Conservation (phyloP, 164 flowering plant genomes). For the Umbilicus rupestris region DNA sequence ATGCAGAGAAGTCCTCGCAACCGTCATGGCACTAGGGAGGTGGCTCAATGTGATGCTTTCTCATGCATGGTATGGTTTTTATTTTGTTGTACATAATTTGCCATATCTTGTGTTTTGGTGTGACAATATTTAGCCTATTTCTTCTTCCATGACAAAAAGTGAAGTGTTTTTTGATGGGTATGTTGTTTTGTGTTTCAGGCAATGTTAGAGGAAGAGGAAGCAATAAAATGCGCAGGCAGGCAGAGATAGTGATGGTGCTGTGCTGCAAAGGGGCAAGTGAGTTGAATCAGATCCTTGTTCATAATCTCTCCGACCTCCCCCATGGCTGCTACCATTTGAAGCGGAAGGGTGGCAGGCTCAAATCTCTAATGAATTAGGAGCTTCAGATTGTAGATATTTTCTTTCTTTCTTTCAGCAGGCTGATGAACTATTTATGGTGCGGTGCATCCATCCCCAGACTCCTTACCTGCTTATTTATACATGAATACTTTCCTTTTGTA, state of each 20-base stretch:
- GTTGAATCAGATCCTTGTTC: constrained; percentile 18
- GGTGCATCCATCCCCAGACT: too few species aligned
- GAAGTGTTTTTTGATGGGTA: neutral
- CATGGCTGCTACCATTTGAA: neutral
- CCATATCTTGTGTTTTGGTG: too few species aligned
- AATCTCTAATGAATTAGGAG: neutral
- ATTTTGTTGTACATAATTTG: neutral
- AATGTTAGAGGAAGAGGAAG: constrained; percentile 14
- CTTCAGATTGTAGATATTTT: neutral
- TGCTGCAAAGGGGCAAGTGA: constrained; percentile 29
- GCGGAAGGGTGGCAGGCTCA: neutral
- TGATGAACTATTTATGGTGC: too few species aligned
- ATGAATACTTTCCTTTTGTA: too few species aligned
- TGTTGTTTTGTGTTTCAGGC: constrained; percentile 9
- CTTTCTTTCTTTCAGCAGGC: too few species aligned
- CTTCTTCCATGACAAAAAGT: neutral
- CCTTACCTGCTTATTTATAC: too few species aligned
- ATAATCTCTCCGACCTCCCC: constrained; percentile 22
- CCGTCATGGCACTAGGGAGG: constrained; percentile 46
- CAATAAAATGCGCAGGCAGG: constrained; percentile 11
- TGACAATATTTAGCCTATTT: neutral
- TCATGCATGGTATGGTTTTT: constrained; percentile 23
- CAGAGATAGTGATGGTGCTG: constrained; percentile 12
- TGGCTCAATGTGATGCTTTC: constrained; percentile 9
- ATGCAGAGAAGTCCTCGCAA: constrained; percentile 35